These are phyloP conservation scores for Melampsora americana DNA, from an alignment of 1,284 basidiomycete species.

Conservation along the genomic window DNA sequence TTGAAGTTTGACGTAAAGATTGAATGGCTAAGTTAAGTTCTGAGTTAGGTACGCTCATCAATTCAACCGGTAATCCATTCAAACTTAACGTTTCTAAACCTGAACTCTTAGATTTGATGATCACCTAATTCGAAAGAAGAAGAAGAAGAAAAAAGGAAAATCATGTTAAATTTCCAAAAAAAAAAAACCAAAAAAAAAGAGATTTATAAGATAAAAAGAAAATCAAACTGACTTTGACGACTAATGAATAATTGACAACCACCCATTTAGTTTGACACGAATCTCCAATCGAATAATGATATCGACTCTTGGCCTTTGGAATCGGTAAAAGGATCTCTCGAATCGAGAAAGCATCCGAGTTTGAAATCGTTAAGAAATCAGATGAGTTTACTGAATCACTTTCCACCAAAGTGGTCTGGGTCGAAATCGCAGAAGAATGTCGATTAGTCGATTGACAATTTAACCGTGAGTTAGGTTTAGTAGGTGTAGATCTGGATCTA, in stretches of 20 bases:
- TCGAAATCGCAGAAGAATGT: not conserved
- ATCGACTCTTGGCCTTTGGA: conserved; percentile 19
- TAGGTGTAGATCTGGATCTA: conserved; percentile 4
- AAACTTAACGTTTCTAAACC: conserved; percentile 13
- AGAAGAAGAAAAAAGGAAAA: too few relatives aligned
- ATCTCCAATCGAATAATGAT: conserved; percentile 34
- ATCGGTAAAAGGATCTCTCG: conserved; percentile 12
- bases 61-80: conserved; percentile 11
- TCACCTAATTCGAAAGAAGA: too few relatives aligned
- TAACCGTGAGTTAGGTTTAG: conserved; percentile 9
- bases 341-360: not conserved
- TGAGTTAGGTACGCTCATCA: conserved; percentile 14
- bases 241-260: conserved; percentile 5
- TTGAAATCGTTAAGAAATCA: not conserved
- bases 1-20: not conserved
- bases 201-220: too few relatives aligned
- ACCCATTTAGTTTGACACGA: conserved; percentile 15
- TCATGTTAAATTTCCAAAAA: not conserved
- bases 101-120: conserved; percentile 26
- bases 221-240: conserved; percentile 16
- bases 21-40: not conserved
- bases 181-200: not conserved
- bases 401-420: not conserved
- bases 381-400: not conserved
- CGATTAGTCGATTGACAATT: not conserved